Conservation (phyloP, 192 early-diverging fungal genomes). For the Chytriomyces hyalinus region DNA sequence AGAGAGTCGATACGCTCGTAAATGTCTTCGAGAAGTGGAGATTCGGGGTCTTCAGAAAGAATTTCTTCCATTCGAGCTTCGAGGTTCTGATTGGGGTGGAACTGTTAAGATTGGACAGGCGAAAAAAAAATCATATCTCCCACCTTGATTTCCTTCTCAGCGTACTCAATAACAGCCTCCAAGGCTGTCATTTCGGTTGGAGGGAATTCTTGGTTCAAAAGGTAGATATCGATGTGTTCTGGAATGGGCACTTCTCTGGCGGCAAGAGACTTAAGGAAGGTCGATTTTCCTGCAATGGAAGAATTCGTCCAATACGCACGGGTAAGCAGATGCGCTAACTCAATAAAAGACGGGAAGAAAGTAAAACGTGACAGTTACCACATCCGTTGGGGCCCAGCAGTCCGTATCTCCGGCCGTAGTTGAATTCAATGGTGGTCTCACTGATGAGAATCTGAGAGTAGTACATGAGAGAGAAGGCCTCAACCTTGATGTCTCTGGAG, state of each 20-base stretch:
- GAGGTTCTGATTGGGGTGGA: slow-evolving; percentile 59
- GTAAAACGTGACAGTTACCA: slow-evolving; percentile 39
- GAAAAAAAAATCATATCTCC: not conserved
- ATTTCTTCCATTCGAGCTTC: slow-evolving; percentile 93
- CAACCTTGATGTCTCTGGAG: slow-evolving; percentile 84
- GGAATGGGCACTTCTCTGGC: slow-evolving; percentile 94
- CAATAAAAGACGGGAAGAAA: no score
- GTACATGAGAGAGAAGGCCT: slow-evolving; percentile 91
- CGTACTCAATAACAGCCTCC: slow-evolving; percentile 88
- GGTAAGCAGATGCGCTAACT: no score
- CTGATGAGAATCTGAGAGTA: slow-evolving; percentile 93
- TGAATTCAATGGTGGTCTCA: slow-evolving; percentile 94
- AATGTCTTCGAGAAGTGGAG: slow-evolving; percentile 87
- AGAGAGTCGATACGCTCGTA: slow-evolving; percentile 95
- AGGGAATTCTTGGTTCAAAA: slow-evolving; percentile 94
- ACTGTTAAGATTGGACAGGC: no score
- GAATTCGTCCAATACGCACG: no score
- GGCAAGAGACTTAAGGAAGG: slow-evolving; percentile 91
- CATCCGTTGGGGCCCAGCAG: slow-evolving; percentile 94
- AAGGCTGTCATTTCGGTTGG: slow-evolving; percentile 91
- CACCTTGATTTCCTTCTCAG: slow-evolving; percentile 82
- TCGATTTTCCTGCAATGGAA: slow-evolving; percentile 74
- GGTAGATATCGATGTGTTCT: slow-evolving; percentile 96
- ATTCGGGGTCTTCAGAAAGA: slow-evolving; percentile 82
- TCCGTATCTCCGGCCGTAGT: slow-evolving; percentile 97